Evolutionary conservation across 2,329 filamentous ascomycete species (phyloP).

Genomic region (Ophiostoma tasmaniense): DNA sequence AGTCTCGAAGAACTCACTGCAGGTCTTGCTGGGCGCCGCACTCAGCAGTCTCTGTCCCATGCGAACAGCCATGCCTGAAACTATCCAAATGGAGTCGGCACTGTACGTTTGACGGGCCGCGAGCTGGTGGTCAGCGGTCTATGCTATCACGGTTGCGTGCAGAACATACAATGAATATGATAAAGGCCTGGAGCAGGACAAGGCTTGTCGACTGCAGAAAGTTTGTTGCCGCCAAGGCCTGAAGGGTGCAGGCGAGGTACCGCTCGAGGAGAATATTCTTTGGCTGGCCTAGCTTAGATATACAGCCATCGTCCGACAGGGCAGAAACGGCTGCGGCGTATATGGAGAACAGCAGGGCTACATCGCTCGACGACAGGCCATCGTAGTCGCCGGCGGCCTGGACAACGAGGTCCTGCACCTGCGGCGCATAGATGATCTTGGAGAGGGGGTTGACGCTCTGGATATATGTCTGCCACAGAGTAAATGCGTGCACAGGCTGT

Average conservation of each 20-base stretch:
- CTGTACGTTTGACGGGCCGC: neutral
- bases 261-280: neutral
- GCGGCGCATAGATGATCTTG: conserved; percentile 43
- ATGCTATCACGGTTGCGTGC: neutral
- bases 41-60: conserved; percentile 9
- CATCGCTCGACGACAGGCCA: neutral
- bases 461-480: conserved; percentile 37
- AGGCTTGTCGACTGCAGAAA: neutral
- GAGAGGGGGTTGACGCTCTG: conserved; percentile 45
- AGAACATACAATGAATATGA: neutral
- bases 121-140: neutral
- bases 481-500: conserved; percentile 25
- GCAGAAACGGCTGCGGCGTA: neutral
- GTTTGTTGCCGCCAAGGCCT: neutral
- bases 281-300: neutral
- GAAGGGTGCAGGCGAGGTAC: neutral
- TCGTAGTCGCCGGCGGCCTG: conserved; percentile 14
- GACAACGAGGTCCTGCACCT: conserved; percentile 30
- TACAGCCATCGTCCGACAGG: neutral
- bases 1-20: conserved; percentile 45
- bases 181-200: neutral
- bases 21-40: conserved; percentile 33
- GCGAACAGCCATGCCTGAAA: neutral
- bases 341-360: neutral
- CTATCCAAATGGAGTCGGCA: neutral